Conservation (phyloP, 345 rosid genomes). For the Sonneratia caseolaris region DNA sequence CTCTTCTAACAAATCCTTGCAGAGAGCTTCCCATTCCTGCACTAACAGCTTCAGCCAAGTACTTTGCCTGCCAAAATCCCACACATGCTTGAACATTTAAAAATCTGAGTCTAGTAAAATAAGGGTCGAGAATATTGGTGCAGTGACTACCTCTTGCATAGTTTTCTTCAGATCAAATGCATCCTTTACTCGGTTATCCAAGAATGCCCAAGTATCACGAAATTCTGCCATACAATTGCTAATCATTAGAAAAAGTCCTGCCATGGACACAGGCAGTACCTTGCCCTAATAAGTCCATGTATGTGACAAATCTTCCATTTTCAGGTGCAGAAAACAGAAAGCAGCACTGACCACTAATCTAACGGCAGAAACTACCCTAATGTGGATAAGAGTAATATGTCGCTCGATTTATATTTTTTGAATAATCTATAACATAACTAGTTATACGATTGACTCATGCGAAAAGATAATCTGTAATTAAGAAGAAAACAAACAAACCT, state of each 20-base stretch:
- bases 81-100: slow-evolving; percentile 4
- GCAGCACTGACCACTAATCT: not conserved
- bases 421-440: not conserved
- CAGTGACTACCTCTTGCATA: slow-evolving; percentile 62
- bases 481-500: slow-evolving; percentile 29
- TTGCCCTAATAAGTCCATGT: not conserved
- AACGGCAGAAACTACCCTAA: not conserved
- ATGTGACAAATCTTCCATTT: not conserved
- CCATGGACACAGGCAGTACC: not conserved
- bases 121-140: not conserved
- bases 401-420: not conserved
- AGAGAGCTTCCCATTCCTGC: slow-evolving; percentile 82
- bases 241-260: not conserved
- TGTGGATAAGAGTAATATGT: not conserved
- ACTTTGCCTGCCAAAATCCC: slow-evolving; percentile 48
- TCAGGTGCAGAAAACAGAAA: not conserved
- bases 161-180: slow-evolving; percentile 82
- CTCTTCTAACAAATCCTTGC: slow-evolving; percentile 58
- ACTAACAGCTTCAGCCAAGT: slow-evolving; percentile 79
- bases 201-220: slow-evolving; percentile 68
- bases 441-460: not conserved
- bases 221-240: slow-evolving; percentile 31
- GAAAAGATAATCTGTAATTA: not conserved
- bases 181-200: slow-evolving; percentile 77
- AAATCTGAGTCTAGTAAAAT: slow-evolving; percentile 5